phyloP scores from a whole-genome alignment of 148 eudicot species.

The Cornus suecica region DNA sequence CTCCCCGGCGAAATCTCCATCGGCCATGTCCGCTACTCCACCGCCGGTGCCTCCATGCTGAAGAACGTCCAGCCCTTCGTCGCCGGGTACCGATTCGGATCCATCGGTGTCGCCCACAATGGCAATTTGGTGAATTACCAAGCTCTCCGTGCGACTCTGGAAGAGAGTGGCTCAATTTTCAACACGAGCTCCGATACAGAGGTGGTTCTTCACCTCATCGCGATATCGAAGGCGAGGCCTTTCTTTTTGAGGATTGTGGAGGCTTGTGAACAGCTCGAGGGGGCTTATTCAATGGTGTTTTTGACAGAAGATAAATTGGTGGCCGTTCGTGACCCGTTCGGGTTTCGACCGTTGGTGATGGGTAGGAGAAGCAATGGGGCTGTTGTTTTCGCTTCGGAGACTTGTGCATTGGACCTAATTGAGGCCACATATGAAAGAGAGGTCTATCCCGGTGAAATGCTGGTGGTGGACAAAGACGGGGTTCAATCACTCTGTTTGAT shows the following conservation, averaged over 20 bases:
- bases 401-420: slow-evolving; percentile 84
- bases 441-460: slow-evolving; percentile 78
- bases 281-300: slow-evolving; percentile 89
- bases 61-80: slow-evolving; percentile 89
- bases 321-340: slow-evolving; percentile 80
- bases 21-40: slow-evolving; percentile 83
- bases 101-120: slow-evolving; percentile 83
- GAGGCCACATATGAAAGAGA: slow-evolving; percentile 82
- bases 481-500: slow-evolving; percentile 50
- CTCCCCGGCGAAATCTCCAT: slow-evolving; percentile 67
- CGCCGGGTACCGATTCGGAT: slow-evolving; percentile 64
- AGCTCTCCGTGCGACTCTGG: slow-evolving; percentile 41
- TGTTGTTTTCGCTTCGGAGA: slow-evolving; percentile 82
- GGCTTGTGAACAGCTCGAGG: slow-evolving; percentile 56
- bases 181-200: slow-evolving; percentile 80
- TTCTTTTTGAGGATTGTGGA: slow-evolving; percentile 44
- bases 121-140: slow-evolving; percentile 80
- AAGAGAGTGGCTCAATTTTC: slow-evolving; percentile 67
- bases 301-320: slow-evolving; percentile 74
- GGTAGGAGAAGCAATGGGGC: slow-evolving; percentile 87
- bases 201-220: slow-evolving; percentile 74
- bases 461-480: slow-evolving; percentile 76
- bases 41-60: slow-evolving; percentile 70
- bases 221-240: slow-evolving; percentile 48
- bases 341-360: slow-evolving; percentile 91